Evolutionary conservation across 176 grass and related monocot species (phyloP), one percentile per base, ranked within the genome.

Genomic region (Eragrostis curvula): DNA sequence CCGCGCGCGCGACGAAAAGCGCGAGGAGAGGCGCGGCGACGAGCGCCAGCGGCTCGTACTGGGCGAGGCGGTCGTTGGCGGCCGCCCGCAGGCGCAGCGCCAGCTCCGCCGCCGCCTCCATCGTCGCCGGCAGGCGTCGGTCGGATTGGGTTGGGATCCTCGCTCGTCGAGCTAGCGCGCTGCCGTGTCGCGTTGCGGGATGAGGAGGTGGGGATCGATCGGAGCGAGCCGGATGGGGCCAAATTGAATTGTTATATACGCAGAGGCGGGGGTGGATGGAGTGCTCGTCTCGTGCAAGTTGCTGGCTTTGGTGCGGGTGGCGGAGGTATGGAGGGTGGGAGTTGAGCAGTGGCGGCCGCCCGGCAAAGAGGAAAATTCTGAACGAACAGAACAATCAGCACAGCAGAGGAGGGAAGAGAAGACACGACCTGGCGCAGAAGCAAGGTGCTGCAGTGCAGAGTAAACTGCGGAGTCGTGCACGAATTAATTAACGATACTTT

Each of bases 11-110:
- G 67, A 74, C 58, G 65, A 98, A 60, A 50, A 98, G 74, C 32
- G 90, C 82, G 32, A 98, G 73, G 28, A 98, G 84, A 43, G 95
- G 92, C 9, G 90, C 88, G 46, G 75, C 53, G 68, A 91, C 86
- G 70, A 98, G 90, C 17, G 44, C 81, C 77, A 98, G 80, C 18
- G 92, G 95, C 69, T 98, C 95, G 78, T 91, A 91, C 48, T 81
- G 58, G 12, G 92, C 68, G 20, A 98, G 92, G 81, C 71, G 76
- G 5, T 36, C 81, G 65, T 98, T 95, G 46, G 90, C 86, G 4
- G 73, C 79, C 57, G 84, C 79, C 15, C 95, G 92, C 49, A 98
- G 84, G 36, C 80, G 74, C 58, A 49, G 78, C 59, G 88, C 66
- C 36, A 48, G 50, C 55, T 89, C 88, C 32, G 32, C 32, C 59